Percentiles rank a stretch among this genome's conserved stretches.
Evolutionary conservation across 1,139 yeast genomes (phyloP).

Genomic region (Meyerozyma sp.): DNA sequence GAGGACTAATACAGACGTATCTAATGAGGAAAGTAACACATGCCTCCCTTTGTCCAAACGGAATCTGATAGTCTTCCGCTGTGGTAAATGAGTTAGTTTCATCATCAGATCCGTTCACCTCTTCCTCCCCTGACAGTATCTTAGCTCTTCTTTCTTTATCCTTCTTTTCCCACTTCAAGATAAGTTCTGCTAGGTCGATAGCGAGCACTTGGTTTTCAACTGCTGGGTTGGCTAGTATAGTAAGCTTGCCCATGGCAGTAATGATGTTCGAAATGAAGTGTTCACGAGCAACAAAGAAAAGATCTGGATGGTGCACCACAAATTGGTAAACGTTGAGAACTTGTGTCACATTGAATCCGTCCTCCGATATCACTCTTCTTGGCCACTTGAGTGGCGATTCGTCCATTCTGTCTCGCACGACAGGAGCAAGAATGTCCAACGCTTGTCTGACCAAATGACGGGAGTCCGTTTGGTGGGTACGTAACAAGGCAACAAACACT

Average conservation of each 20-base stretch:
- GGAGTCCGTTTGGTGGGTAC: constrained; percentile 85
- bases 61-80: constrained; percentile 50
- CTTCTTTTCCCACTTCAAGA: constrained; percentile 77
- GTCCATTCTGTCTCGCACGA: constrained; percentile 65
- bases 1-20: constrained; percentile 82
- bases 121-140: constrained; percentile 3
- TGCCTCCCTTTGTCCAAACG: constrained; percentile 81
- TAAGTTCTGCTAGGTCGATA: constrained; percentile 81
- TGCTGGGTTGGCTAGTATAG: constrained; percentile 75
- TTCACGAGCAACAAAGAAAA: constrained; percentile 82
- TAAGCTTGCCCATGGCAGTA: constrained; percentile 91
- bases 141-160: constrained; percentile 20
- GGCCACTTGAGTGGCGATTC: constrained; percentile 86
- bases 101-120: constrained; percentile 21
- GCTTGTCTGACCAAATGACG: constrained; percentile 83
- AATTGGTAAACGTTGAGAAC: constrained; percentile 87
- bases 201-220: constrained; percentile 81
- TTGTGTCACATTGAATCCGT: constrained; percentile 76
- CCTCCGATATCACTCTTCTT: constrained; percentile 85
- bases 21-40: constrained; percentile 88
- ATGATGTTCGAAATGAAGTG: constrained; percentile 85
- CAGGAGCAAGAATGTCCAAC: constrained; percentile 84
- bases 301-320: constrained; percentile 77
- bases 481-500: constrained; percentile 82
- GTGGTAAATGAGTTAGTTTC: constrained; percentile 36